Base-by-base conservation (phyloP, 208 protist species). In the Crithidia thermophila region DNA sequence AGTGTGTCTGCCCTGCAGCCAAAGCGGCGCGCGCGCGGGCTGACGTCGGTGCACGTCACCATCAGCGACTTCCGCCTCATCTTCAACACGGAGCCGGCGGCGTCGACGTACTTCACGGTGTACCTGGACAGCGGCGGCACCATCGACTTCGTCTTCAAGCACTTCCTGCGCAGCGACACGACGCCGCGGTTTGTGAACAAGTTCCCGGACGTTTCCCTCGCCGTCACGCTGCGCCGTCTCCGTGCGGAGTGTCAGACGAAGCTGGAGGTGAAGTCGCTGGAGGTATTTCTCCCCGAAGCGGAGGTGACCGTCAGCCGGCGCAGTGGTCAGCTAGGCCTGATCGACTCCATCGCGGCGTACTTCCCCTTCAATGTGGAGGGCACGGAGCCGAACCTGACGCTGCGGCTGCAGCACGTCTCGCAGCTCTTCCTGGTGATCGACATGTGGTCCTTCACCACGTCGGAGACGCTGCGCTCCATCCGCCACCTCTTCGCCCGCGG, bases 211-310 rank as follows among this genome's bases (percentile, higher is more conserved):
- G 28, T 60, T 23, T 82, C 77, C 10, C 40, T 93, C 28, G 45
- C 84, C n/a, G 34, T 93, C 20, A 70, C 75, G 40, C 51, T 91
- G 40, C 76, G 66, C 25, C 67, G 72, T 3, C 28, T 93, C 30
- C 79, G 81, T 3, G 84, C 84, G 20, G 88, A 96, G 79, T 92
- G 86, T 62, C 91, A 94, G 58, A 91, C 84, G 27, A 89, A 85
- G 67, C 75, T 96, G 20, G 91, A 96, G 74, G 85, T 94, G 49
- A 93, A 94, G 72, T 93, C 88, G 30, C 34, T 96, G 4, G 91
- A 94, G 67, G 66, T 94, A 49, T 75, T 65, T 46, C 47, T 96
- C 23, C 85, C 84, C 1, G 81, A 91, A 59, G 67, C 79, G 33
- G 81, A 85, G 65, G 31, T 84, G 8, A 53, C 43, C 21, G 36